Conservation (phyloP, 371 early-diverging fungal species). For the Actinomortierella wolfii region DNA sequence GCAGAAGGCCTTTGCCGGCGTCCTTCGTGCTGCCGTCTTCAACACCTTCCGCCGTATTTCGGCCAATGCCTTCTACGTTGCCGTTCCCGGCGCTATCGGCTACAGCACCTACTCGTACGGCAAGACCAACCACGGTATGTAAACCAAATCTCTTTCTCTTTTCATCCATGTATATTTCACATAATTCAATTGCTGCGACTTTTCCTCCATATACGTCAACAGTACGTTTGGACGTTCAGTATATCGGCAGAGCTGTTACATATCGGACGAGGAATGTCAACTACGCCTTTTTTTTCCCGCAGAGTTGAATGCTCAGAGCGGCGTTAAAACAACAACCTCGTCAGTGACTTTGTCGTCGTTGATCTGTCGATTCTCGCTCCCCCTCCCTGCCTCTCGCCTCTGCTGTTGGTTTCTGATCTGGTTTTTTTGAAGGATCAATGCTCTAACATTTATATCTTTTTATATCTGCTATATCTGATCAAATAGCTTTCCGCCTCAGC, state of each 20-base stretch:
- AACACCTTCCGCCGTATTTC: conserved; percentile 78
- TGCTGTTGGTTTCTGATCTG: not conserved
- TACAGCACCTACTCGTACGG: conserved; percentile 68
- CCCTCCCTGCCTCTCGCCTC: not conserved
- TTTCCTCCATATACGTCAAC: no score
- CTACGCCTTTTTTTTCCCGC: no score
- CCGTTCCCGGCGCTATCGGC: conserved; percentile 65
- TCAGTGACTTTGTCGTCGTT: no score
- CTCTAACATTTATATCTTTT: not conserved
- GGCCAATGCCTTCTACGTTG: conserved; percentile 76
- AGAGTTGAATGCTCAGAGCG: no score
- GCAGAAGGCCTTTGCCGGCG: conserved; percentile 80
- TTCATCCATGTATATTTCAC: no score
- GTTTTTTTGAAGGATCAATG: no score
- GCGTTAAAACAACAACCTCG: no score
- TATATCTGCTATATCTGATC: not conserved
- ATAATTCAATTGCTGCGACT: no score
- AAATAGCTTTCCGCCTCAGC: conserved; percentile 41
- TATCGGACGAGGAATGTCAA: no score
- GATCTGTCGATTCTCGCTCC: not conserved
- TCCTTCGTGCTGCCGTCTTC: conserved; percentile 73
- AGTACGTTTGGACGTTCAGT: no score
- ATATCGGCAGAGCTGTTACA: no score
- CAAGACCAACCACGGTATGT: conserved; percentile 63
- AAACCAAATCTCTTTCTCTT: no score